Evolutionary conservation across 495 filamentous ascomycete genomes (phyloP).

Genomic region (Lasiosphaeria miniovina): DNA sequence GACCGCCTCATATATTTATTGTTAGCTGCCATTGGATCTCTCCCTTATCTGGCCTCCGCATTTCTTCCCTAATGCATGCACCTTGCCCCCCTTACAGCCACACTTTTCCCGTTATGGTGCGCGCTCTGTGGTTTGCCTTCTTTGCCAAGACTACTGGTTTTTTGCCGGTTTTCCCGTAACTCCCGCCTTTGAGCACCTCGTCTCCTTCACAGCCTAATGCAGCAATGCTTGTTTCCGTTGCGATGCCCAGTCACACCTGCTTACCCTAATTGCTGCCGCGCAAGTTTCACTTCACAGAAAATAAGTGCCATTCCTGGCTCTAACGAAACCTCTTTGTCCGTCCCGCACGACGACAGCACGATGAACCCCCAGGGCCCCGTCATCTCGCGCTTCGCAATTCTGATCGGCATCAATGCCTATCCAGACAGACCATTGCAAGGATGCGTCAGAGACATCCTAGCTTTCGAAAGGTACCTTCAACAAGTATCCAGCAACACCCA

Average conservation of each 20-base stretch:
- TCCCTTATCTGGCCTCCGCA: not conserved
- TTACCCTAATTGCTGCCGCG: not conserved
- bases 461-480: not conserved
- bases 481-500: not conserved
- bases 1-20: too few species aligned
- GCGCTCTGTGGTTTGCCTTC: not conserved
- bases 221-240: not conserved
- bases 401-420: constrained; percentile 4
- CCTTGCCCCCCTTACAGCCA: not conserved
- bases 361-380: not conserved
- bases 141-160: not conserved
- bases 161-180: not conserved
- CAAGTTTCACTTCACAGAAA: not conserved
- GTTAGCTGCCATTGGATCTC: not conserved
- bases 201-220: not conserved
- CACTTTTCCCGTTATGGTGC: not conserved
- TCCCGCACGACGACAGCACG: not conserved
- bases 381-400: not conserved
- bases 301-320: too few species aligned
- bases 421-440: not conserved
- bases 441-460: not conserved
- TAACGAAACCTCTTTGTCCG: not conserved
- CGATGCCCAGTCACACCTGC: not conserved
- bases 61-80: not conserved
- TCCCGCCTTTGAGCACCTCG: not conserved